These are phyloP conservation scores for Phellopilus nigrolimitatus DNA, from an alignment of 1,284 basidiomycete species.

Conservation along the genomic window DNA sequence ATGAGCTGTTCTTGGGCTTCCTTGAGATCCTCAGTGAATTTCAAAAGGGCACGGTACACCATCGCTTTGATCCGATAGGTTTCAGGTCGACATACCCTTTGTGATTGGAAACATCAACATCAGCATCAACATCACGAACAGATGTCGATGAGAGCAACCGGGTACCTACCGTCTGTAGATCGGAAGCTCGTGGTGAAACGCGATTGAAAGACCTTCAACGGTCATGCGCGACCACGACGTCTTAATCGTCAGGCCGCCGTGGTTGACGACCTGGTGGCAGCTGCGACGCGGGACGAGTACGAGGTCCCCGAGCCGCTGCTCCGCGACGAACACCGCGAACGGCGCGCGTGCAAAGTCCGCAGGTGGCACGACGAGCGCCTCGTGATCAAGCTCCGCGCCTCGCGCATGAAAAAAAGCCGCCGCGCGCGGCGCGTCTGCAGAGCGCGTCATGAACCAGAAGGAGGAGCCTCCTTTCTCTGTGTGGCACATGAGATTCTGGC, in stretches of 20 bases:
- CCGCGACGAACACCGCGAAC: slow-evolving; percentile 59
- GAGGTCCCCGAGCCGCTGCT: slow-evolving; percentile 69
- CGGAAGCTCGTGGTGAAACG: slow-evolving; percentile 65
- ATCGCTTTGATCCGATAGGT: slow-evolving; percentile 66
- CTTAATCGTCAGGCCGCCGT: slow-evolving; percentile 72
- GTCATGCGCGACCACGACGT: slow-evolving; percentile 81
- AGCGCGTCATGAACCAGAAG: slow-evolving; percentile 78
- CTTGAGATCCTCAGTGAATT: slow-evolving; percentile 9
- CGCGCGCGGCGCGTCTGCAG: slow-evolving; percentile 45
- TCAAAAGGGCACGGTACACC: slow-evolving; percentile 48
- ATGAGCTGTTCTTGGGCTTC: neutral
- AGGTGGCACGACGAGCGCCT: slow-evolving; percentile 55
- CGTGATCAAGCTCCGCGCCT: slow-evolving; percentile 63
- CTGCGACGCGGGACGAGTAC: slow-evolving; percentile 74
- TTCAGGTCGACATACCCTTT: slow-evolving; percentile 70
- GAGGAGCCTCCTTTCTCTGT: slow-evolving; percentile 63
- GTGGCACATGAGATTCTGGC: slow-evolving; percentile 78
- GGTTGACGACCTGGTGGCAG: slow-evolving; percentile 75
- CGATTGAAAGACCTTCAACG: slow-evolving; percentile 47
- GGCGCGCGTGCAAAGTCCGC: slow-evolving; percentile 61
- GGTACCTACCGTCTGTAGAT: slow-evolving; percentile 63
- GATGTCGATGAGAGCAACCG: neutral
- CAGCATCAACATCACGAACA: slow-evolving; percentile 11
- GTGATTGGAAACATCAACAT: slow-evolving; percentile 15
- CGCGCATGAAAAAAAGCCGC: slow-evolving; percentile 56